Base-by-base conservation (phyloP, 2,329 filamentous ascomycete species). In the Didymella exigua region DNA sequence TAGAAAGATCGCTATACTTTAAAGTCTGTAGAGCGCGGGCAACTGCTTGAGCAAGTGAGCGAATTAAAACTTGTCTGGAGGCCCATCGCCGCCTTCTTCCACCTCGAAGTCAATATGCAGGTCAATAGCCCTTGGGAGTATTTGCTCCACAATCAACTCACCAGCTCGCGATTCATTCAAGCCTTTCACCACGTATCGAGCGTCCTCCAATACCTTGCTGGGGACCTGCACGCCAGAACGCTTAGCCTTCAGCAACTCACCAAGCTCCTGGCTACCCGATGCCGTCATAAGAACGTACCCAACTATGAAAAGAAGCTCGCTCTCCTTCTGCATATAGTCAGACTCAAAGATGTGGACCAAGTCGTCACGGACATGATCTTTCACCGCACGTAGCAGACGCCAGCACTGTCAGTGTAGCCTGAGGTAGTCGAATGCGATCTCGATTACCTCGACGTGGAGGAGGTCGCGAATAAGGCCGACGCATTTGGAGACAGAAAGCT, bases 351-450 rank as follows among this genome's bases (percentile, higher is more conserved):
- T 58, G n/a, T 71, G 23, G 14, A 60, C 55, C 7, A 81, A 65
- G 0, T 70, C 9, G 0, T 65, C 41, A 14, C 74, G 66, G 41
- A 72, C 75, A 2, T 51, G 49, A 2, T 75, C 59, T 9, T 68
- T 69, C 4, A 79, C 57, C 1, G 34, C 21, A 3, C 72, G 66
- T 9, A 82, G 70, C 2, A 78, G 41, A 13, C 54, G 56, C 77
- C 77, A 81, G 65, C 74, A 77, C 23, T 53, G 48, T 3, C 73
- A 71, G 57, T 81, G 79, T 54, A 82, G 60, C 5, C 40, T 13
- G 26, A 79, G 57, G 49, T 78, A 78, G n/a, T 79, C 76, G 44
- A 79, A 77, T 0, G 59, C 58, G 4, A 79, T 45, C 54, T 78
- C 74, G 1, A 74, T 3, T 0, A 67, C 49, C 56, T 81, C 79